Conservation (phyloP, 768 basidiomycete species). For the Russula virescens region DNA sequence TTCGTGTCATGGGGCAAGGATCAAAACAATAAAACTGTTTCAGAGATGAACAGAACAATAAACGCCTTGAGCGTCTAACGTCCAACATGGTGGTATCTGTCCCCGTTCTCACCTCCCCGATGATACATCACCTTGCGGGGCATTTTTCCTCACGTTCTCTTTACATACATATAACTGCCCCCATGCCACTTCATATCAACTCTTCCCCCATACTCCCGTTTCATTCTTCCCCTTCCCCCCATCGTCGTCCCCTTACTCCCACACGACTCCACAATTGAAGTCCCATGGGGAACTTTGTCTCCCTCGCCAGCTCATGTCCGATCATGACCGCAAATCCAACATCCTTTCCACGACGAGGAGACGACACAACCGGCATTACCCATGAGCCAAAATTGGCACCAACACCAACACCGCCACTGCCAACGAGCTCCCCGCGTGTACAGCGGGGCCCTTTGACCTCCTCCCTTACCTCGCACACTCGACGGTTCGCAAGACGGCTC, state of each 20-base stretch:
- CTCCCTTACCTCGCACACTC: conserved; percentile 1
- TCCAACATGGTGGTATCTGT: neutral
- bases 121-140: neutral
- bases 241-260: neutral
- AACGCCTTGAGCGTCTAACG: neutral
- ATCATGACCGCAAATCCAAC: neutral
- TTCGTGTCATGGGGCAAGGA: neutral
- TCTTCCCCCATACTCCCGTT: neutral
- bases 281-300: conserved; percentile 18
- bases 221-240: neutral
- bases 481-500: neutral
- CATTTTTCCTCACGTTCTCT: conserved; percentile 5
- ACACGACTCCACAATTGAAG: neutral
- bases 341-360: neutral
- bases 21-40: neutral
- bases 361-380: neutral
- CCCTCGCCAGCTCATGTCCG: neutral
- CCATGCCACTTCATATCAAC: conserved; percentile 1
- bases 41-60: neutral
- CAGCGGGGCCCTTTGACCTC: neutral
- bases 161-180: conserved; percentile 6
- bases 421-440: too few species aligned
- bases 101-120: neutral
- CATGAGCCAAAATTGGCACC: neutral
- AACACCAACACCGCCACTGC: neutral